These are phyloP conservation scores for Brettanomyces custersianus DNA, from an alignment of 805 yeast species.

Conservation along the genomic window DNA sequence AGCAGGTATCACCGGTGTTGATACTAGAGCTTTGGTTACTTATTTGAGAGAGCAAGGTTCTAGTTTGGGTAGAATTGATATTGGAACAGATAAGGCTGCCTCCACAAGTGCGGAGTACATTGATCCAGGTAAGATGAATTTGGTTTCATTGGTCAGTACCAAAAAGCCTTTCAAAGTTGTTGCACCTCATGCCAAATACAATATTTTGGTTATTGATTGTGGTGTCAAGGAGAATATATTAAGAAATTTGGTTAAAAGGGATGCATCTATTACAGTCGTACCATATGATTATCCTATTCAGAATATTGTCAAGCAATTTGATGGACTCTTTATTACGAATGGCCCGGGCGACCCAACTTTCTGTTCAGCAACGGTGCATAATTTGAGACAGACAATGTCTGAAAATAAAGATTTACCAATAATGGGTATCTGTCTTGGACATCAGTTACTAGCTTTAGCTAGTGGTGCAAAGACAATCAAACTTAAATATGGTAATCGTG, in stretches of 20 bases:
- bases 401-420: conserved; percentile 65
- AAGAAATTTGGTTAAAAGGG: conserved; percentile 88
- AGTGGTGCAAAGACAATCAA: conserved; percentile 89
- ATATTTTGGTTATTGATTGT: conserved; percentile 92
- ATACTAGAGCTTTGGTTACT: conserved; percentile 89
- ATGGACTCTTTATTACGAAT: conserved; percentile 89
- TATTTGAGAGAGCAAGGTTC: conserved; percentile 95
- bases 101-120: conserved; percentile 84
- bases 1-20: conserved; percentile 94
- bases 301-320: conserved; percentile 83
- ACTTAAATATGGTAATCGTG: conserved; percentile 96
- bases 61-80: conserved; percentile 78
- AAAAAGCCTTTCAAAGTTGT: conserved; percentile 89
- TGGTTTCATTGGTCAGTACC: conserved; percentile 91
- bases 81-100: conserved; percentile 88
- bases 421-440: conserved; percentile 97
- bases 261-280: conserved; percentile 92
- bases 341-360: conserved; percentile 98
- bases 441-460: conserved; percentile 91
- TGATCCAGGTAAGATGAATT: conserved; percentile 83
- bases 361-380: conserved; percentile 68
- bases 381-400: conserved; percentile 64
- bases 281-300: conserved; percentile 94
- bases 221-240: conserved; percentile 97
- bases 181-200: conserved; percentile 52